Percentiles rank a stretch among this genome's conserved stretches.
These are phyloP conservation scores for Diaporthe australafricana DNA, from an alignment of 2,329 filamentous ascomycete species.

Conservation along the genomic window DNA sequence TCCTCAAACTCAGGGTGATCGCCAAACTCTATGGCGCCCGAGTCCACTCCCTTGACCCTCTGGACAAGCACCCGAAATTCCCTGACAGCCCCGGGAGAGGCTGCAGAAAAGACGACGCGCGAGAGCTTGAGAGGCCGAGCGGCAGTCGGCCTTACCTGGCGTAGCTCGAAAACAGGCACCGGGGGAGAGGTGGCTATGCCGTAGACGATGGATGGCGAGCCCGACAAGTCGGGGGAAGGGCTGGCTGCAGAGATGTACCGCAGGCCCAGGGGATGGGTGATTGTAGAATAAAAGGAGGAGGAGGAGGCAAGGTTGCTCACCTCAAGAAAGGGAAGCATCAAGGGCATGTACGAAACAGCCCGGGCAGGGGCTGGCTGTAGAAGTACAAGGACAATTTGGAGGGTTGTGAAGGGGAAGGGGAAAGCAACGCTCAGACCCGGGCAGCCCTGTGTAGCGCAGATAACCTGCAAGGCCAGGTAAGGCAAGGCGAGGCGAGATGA, in stretches of 20 bases:
- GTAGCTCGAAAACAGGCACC: constrained; percentile 58
- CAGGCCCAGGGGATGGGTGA: constrained; percentile 83
- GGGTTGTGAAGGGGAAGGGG: constrained; percentile 8
- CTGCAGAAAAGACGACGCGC: constrained; percentile 75
- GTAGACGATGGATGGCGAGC: constrained; percentile 54
- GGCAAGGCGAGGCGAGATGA: constrained; percentile 3
- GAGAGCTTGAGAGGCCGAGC: constrained; percentile 54
- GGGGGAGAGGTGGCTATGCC: constrained; percentile 49
- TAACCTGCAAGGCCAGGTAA: constrained; percentile 11
- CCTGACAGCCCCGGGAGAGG: constrained; percentile 72
- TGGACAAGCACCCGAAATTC: constrained; percentile 79
- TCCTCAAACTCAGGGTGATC: constrained; percentile 37
- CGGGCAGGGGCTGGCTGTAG: constrained; percentile 16
- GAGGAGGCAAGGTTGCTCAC: constrained; percentile 84
- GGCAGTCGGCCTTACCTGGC: constrained; percentile 52
- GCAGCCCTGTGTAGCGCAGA: constrained; percentile 27
- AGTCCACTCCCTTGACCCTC: constrained; percentile 47
- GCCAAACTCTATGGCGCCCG: constrained; percentile 41
- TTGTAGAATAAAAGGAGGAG: constrained; percentile 84
- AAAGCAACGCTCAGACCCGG: background rate
- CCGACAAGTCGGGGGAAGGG: constrained; percentile 36
- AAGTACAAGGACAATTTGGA: constrained; percentile 9
- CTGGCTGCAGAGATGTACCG: constrained; percentile 66
- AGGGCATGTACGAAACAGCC: constrained; percentile 40
- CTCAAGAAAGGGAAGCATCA: constrained; percentile 64